A percentile compares a stretch with the other conserved stretches of the same genome.
phyloP scores from a whole-genome alignment of 1,284 basidiomycete species.

The Trichosporon faecale region DNA sequence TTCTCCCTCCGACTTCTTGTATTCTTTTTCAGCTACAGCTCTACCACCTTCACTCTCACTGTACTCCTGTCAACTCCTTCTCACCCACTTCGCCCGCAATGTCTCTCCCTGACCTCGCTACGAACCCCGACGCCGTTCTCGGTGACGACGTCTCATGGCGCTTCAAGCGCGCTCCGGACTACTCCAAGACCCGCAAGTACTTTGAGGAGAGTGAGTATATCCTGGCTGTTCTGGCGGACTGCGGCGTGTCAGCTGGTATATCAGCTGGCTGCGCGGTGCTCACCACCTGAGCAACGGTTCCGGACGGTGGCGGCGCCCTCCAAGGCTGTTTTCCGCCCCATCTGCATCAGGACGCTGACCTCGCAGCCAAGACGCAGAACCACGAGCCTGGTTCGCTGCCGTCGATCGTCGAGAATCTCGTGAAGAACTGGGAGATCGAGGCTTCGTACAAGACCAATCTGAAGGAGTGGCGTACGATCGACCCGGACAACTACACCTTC shows the following conservation, averaged over 20 bases:
- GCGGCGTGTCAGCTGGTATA: background rate
- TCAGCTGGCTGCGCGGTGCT: background rate
- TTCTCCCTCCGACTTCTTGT: background rate
- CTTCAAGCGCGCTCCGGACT: slow-evolving; percentile 19
- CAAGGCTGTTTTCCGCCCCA: background rate
- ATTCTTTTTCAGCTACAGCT: background rate
- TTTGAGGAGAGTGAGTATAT: slow-evolving; percentile 20
- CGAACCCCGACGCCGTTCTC: slow-evolving; percentile 25
- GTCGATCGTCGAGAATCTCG: slow-evolving; percentile 23
- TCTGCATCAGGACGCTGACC: background rate
- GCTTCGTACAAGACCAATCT: slow-evolving; percentile 26
- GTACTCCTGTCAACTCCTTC: background rate
- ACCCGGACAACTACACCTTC: slow-evolving; percentile 20
- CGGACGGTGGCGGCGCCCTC: background rate
- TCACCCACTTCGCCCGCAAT: background rate
- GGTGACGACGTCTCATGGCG: slow-evolving; percentile 21
- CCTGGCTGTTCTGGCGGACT: background rate
- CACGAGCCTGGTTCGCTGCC: slow-evolving; percentile 21
- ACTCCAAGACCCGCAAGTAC: slow-evolving; percentile 21
- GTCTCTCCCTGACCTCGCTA: slow-evolving; percentile 21
- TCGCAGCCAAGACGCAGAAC: slow-evolving; percentile 18
- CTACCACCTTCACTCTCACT: background rate
- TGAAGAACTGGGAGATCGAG: slow-evolving; percentile 29
- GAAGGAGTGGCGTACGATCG: slow-evolving; percentile 23
- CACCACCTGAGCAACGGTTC: background rate